Base-by-base conservation (phyloP, 1,139 yeast genomes). In the Blastobotrys serpentis region DNA sequence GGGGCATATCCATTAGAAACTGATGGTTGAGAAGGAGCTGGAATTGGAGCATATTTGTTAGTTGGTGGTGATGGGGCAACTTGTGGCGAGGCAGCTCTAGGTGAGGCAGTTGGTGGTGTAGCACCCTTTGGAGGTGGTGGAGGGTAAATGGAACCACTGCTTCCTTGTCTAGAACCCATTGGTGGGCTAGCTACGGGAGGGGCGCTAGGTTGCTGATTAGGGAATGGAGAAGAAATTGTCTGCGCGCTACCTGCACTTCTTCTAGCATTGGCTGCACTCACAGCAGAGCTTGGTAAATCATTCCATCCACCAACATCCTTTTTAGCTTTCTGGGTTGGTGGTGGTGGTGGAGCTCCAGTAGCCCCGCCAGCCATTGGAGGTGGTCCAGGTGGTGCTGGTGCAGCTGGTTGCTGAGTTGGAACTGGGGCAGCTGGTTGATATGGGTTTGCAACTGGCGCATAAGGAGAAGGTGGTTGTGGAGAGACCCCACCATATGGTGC, bases 301-400 rank as follows among this genome's bases (percentile, higher is more conserved):
- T 90, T 90, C 97, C 97, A 90, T 2, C 97, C 97, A 44, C 86
- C 92, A 42, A 82, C 82, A 42, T 84, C 84, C 60, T 76, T 78
- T 58, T 74, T 53, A 16, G 61, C 57, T 26, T 53, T 53, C 23
- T 59, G 53, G 10, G 60, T 52, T 3, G 61, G 61, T 11, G 59
- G 55, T 2, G 51, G 52, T 17, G 61, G 58, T 4, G 37, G 41
- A 17, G 58, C 52, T 30, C 64, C 56, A 33, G 74, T 66, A 23
- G 69, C 65, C 43, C 65, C 64, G 18, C 71, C 72, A 49, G 69
- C 42, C 17, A 44, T 30, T 19, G 50, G 46, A n/a, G 51, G 64
- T 17, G 57, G 51, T 30, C 59, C 58, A 37, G 63, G 59, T 18
- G 52, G 56, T 7, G 58, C 50, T 10, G 57, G 54, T 17, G 57